Evolutionary conservation across 2,329 filamentous ascomycete genomes (phyloP).

Genomic region (Fusarium pseudonygamai): DNA sequence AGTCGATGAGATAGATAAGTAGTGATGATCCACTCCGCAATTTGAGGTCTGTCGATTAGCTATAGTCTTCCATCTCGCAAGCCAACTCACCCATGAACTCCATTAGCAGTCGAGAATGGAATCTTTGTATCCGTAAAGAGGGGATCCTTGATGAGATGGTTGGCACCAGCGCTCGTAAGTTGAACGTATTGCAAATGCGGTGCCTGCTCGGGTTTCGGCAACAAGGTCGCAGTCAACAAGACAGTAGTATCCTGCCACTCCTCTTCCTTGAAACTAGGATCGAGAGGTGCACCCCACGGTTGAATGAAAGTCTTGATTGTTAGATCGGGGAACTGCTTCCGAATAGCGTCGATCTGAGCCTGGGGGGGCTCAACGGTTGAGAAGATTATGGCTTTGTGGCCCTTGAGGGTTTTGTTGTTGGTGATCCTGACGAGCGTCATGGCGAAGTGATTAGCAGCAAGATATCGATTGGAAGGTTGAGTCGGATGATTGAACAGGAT

Average conservation of each 20-base stretch:
- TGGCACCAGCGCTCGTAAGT: conserved; percentile 63
- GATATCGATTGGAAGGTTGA: accelerated
- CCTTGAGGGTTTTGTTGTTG: conserved; percentile 53
- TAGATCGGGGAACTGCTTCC: conserved; percentile 55
- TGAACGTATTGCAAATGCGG: conserved; percentile 63
- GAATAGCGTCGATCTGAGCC: conserved; percentile 50
- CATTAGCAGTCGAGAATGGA: conserved; percentile 64
- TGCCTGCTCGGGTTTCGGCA: conserved; percentile 55
- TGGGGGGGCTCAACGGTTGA: conserved; percentile 45
- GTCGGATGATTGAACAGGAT: accelerated
- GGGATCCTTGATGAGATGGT: conserved; percentile 57
- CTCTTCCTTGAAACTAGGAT: conserved; percentile 43
- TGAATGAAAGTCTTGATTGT: conserved; percentile 47
- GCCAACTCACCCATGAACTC: conserved; percentile 62
- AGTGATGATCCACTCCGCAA: conserved; percentile 65
- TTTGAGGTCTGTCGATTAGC: conserved; percentile 58
- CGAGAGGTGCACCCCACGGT: conserved; percentile 43
- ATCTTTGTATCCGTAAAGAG: conserved; percentile 62
- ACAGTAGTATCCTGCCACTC: conserved; percentile 62
- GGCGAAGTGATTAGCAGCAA: accelerated
- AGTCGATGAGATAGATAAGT: conserved; percentile 63
- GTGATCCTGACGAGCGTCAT: conserved; percentile 32
- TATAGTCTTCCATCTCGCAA: background rate
- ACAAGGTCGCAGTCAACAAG: conserved; percentile 53
- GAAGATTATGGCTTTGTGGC: conserved; percentile 60